Evolutionary conservation across 192 early-diverging fungal genomes (phyloP).

Genomic region (Umbelopsis sp.): DNA sequence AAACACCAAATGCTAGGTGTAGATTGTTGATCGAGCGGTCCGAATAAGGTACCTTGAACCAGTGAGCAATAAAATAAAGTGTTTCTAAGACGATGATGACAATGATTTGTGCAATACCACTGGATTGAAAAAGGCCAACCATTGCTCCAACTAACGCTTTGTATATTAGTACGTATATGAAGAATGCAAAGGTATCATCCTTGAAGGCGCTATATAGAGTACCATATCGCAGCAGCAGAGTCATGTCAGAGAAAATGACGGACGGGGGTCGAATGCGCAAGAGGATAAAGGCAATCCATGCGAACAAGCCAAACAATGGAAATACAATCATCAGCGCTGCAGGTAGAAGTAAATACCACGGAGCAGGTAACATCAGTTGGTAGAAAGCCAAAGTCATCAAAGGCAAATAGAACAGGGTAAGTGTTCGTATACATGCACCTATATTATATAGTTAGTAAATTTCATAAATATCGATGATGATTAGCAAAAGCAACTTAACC

Average conservation of each 20-base stretch:
- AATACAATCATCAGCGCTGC: conserved; percentile 40
- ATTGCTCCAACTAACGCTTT: conserved; percentile 43
- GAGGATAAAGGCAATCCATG: conserved; percentile 42
- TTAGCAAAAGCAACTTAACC: neutral
- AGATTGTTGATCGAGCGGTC: conserved; percentile 43
- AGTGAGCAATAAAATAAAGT: conserved; percentile 40
- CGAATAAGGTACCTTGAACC: conserved; percentile 46
- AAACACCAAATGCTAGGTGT: conserved; percentile 35
- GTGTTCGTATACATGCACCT: conserved; percentile 47
- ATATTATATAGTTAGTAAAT: neutral
- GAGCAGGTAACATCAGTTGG: conserved; percentile 47
- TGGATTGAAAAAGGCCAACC: conserved; percentile 44
- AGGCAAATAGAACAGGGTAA: conserved; percentile 45
- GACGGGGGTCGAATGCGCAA: conserved; percentile 37
- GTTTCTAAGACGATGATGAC: conserved; percentile 44
- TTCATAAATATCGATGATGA: neutral
- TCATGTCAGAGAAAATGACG: conserved; percentile 42
- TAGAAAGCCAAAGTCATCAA: conserved; percentile 47
- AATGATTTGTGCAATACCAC: conserved; percentile 48
- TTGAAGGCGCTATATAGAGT: conserved; percentile 51
- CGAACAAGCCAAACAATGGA: conserved; percentile 32
- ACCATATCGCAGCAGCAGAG: conserved; percentile 45
- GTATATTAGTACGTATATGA: conserved; percentile 36
- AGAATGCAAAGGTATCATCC: conserved; percentile 43
- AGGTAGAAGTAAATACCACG: conserved; percentile 32